These are phyloP conservation scores for Metschnikowia bowlesiae DNA, from an alignment of 805 yeast genomes.

Conservation along the genomic window DNA sequence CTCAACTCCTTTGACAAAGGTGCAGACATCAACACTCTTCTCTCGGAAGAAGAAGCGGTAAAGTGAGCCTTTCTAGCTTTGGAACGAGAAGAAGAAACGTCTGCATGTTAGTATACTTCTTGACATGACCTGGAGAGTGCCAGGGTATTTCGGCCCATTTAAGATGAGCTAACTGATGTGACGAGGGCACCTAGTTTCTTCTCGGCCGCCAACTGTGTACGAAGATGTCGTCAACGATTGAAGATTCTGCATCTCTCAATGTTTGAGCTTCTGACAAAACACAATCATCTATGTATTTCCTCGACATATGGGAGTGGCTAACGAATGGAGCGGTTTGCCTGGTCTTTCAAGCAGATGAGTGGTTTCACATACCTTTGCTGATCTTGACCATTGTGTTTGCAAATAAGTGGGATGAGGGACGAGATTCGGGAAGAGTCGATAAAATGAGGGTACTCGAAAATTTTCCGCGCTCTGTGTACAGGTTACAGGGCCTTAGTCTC, in stretches of 20 bases:
- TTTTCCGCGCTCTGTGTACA: constrained; percentile 16
- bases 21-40: constrained; percentile 95
- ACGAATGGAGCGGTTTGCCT: too few relatives aligned
- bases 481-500: constrained; percentile 3
- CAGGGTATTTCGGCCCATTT: too few relatives aligned
- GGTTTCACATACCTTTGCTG: constrained; percentile 50
- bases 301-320: too few relatives aligned
- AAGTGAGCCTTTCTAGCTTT: constrained; percentile 99
- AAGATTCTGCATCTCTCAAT: too few relatives aligned
- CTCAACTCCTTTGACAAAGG: constrained; percentile 98
- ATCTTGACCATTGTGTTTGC: constrained; percentile 53
- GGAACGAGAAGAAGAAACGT: constrained; percentile 99
- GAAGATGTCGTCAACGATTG: too few relatives aligned
- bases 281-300: too few relatives aligned
- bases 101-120: constrained; percentile 44
- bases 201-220: too few relatives aligned
- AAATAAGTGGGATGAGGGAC: constrained; percentile 12
- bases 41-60: constrained; percentile 93
- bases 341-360: background rate
- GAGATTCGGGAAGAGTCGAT: constrained; percentile 9
- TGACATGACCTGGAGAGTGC: too few relatives aligned
- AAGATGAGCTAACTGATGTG: too few relatives aligned
- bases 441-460: constrained; percentile 14
- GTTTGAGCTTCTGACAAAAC: too few relatives aligned
- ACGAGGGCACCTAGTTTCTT: too few relatives aligned